phyloP scores from a whole-genome alignment of 2,329 filamentous ascomycete genomes.

The Camillea tinctor region DNA sequence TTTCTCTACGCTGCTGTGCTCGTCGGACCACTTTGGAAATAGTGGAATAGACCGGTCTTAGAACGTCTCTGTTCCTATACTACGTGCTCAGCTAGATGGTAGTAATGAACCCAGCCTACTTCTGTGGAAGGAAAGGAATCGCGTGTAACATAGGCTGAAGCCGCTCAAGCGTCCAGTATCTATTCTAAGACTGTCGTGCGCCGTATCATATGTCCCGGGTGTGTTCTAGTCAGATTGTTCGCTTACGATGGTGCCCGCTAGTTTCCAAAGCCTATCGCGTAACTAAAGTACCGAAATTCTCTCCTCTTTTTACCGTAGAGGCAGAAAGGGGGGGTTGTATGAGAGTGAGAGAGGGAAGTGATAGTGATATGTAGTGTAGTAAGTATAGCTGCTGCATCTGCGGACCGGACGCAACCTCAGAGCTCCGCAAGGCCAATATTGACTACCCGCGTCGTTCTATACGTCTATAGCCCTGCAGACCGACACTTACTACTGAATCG shows the following conservation, averaged over 20 bases:
- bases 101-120: not conserved
- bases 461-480: conserved; percentile 5
- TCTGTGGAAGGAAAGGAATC: not conserved
- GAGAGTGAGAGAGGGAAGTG: not conserved
- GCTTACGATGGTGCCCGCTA: not conserved
- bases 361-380: not conserved
- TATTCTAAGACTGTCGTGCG: not conserved
- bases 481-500: conserved; percentile 9
- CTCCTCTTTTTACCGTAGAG: not conserved
- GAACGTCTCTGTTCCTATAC: not conserved
- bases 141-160: not conserved
- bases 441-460: not conserved
- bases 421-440: conserved; percentile 11
- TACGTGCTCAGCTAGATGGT: not conserved
- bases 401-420: conserved; percentile 12
- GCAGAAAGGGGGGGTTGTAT: not conserved
- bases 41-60: not conserved
- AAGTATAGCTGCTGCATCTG: conserved; percentile 6
- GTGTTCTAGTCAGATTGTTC: not conserved
- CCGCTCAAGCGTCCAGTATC: not conserved
- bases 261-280: not conserved
- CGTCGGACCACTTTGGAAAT: not conserved
- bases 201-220: not conserved
- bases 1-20: not conserved
- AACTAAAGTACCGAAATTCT: not conserved